Percentiles rank a stretch among this genome's conserved stretches.
These are phyloP conservation scores for Coemansia sp. DNA, from an alignment of 192 early-diverging fungal genomes.

Conservation along the genomic window DNA sequence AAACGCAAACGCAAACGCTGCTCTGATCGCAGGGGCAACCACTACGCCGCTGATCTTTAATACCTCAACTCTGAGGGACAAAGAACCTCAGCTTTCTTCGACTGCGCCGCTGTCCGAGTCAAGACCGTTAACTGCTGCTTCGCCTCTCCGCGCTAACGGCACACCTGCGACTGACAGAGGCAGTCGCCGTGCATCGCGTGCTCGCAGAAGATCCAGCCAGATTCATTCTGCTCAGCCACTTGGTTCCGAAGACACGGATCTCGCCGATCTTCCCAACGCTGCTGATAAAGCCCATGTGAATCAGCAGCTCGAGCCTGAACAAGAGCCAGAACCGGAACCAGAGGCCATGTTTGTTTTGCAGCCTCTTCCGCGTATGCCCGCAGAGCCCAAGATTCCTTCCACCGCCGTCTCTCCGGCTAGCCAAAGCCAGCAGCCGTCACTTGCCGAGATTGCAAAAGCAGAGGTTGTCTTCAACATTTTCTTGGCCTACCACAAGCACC, in stretches of 20 bases:
- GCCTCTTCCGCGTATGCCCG: constrained; percentile 28
- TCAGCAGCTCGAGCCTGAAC: neutral
- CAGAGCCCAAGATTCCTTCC: neutral
- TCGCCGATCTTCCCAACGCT: neutral
- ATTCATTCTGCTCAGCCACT: neutral
- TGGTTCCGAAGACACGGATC: neutral
- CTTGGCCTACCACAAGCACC: constrained; percentile 26
- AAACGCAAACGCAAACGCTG: neutral
- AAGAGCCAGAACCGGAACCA: neutral
- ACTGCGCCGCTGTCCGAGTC: constrained; percentile 1
- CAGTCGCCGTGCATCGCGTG: constrained; percentile 6
- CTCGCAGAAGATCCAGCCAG: constrained; percentile 8
- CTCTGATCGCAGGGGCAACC: neutral
- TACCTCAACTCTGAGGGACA: neutral
- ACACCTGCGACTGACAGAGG: neutral
- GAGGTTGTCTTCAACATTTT: constrained; percentile 39
- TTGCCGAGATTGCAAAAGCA: constrained; percentile 42
- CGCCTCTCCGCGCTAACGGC: neutral
- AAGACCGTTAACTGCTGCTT: neutral
- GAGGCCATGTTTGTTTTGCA: constrained; percentile 27
- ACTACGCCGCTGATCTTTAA: neutral
- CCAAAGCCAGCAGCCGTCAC: neutral
- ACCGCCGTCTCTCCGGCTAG: neutral
- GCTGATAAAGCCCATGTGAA: neutral
- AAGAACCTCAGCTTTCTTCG: neutral